Conservation (phyloP, 768 basidiomycete species). For the Lactifluus hygrophoroides region DNA sequence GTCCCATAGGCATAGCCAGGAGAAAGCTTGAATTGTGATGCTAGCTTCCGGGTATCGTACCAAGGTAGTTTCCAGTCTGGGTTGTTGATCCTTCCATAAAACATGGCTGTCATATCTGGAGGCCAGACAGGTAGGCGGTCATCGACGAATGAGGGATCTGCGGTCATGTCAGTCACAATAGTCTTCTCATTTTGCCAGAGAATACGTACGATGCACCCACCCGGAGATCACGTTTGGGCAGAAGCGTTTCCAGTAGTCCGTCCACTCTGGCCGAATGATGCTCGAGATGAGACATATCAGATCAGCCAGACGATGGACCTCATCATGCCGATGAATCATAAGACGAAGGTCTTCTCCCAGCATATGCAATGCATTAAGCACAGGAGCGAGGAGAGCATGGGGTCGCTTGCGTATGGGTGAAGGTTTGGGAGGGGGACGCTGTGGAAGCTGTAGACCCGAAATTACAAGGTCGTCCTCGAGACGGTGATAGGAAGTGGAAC, state of each 20-base stretch:
- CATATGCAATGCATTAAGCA: constrained; percentile 70
- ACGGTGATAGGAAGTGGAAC: constrained; percentile 35
- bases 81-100: constrained; percentile 48
- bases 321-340: constrained; percentile 44
- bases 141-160: constrained; percentile 40
- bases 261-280: constrained; percentile 74
- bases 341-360: constrained; percentile 66
- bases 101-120: constrained; percentile 61
- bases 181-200: not conserved
- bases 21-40: constrained; percentile 39
- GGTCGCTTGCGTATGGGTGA: constrained; percentile 23
- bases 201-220: constrained; percentile 37
- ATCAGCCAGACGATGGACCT: constrained; percentile 49
- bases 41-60: constrained; percentile 33
- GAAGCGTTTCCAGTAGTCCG: constrained; percentile 85
- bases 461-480: constrained; percentile 57
- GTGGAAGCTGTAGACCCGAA: constrained; percentile 34
- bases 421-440: not conserved
- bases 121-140: constrained; percentile 72
- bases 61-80: constrained; percentile 58
- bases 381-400: constrained; percentile 43
- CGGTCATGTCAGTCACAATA: constrained; percentile 5
- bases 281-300: constrained; percentile 55
- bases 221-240: constrained; percentile 51
- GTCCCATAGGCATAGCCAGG: constrained; percentile 55